Evolutionary conservation across 352 stramenopile genomes (phyloP).

Genomic region (Globisporangium lucens): DNA sequence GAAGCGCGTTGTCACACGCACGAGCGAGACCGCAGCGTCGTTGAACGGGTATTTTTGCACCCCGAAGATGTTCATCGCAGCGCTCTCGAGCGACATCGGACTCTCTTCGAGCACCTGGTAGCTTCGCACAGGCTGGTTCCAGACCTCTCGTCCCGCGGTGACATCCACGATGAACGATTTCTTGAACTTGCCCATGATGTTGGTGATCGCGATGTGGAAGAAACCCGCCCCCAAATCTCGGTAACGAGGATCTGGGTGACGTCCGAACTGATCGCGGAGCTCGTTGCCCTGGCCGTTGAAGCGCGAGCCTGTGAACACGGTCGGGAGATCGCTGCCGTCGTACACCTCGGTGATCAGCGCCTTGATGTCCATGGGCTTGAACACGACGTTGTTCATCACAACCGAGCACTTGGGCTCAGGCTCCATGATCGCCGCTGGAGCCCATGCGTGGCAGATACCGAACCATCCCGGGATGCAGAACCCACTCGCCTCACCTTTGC

Average conservation of each 20-base stretch:
- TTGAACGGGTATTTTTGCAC: slow-evolving; percentile 58
- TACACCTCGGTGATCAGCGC: slow-evolving; percentile 46
- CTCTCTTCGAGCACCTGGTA: slow-evolving; percentile 40
- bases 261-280: slow-evolving; percentile 41
- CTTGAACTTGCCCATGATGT: slow-evolving; percentile 51
- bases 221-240: slow-evolving; percentile 47
- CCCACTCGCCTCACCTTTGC: slow-evolving; percentile 20
- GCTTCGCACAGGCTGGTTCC: slow-evolving; percentile 46
- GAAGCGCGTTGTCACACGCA: slow-evolving; percentile 47
- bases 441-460: slow-evolving; percentile 60
- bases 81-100: slow-evolving; percentile 27
- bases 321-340: slow-evolving; percentile 46
- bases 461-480: slow-evolving; percentile 59
- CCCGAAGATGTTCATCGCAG: slow-evolving; percentile 37
- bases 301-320: slow-evolving; percentile 49
- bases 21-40: slow-evolving; percentile 37
- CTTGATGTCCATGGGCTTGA: slow-evolving; percentile 61
- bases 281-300: slow-evolving; percentile 43
- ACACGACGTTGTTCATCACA: slow-evolving; percentile 42
- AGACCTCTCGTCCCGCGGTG: slow-evolving; percentile 43
- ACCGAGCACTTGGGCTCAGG: slow-evolving; percentile 42
- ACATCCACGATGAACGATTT: slow-evolving; percentile 52
- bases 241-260: slow-evolving; percentile 31
- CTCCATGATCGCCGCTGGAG: slow-evolving; percentile 47
- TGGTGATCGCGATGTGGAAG: slow-evolving; percentile 57